These are phyloP conservation scores for Pilobolus umbonatus DNA, from an alignment of 192 early-diverging fungal genomes.

Conservation along the genomic window DNA sequence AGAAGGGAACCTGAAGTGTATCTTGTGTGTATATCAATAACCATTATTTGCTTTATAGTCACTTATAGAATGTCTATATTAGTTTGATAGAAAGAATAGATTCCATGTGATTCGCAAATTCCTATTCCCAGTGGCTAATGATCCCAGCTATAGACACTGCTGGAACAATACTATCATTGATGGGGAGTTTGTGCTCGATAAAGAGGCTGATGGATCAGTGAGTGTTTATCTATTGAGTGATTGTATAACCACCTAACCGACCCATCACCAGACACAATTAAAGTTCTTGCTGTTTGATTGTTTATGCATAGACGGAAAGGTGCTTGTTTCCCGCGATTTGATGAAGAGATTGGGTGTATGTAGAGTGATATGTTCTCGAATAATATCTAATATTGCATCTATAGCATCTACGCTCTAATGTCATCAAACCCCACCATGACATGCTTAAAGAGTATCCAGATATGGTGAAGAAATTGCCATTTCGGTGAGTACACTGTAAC, in stretches of 20 bases:
- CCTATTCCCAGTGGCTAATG: constrained; percentile 56
- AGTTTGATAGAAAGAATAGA: constrained; percentile 87
- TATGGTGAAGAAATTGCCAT: constrained; percentile 44
- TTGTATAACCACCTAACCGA: not conserved
- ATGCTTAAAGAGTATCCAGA: constrained; percentile 35
- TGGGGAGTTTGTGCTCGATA: constrained; percentile 86
- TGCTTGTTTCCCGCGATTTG: constrained; percentile 53
- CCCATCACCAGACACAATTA: constrained; percentile 24
- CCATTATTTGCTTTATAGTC: constrained; percentile 10
- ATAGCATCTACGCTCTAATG: constrained; percentile 58
- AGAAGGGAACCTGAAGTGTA: constrained; percentile 44
- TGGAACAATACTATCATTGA: constrained; percentile 81
- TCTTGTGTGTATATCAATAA: constrained; percentile 35
- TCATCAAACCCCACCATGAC: constrained; percentile 61
- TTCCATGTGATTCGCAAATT: constrained; percentile 62
- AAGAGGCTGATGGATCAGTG: constrained; percentile 50
- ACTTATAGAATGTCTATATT: not conserved
- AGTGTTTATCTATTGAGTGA: constrained; percentile 8
- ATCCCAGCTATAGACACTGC: constrained; percentile 30
- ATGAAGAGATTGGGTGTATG: constrained; percentile 69
- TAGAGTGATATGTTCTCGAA: not conserved
- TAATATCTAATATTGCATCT: not conserved
- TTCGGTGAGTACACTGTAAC: constrained; percentile 36
- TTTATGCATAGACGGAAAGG: constrained; percentile 52
- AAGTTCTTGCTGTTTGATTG: constrained; percentile 71